phyloP scores from a whole-genome alignment of 2,329 filamentous ascomycete species.

The Coccinonectria pachysandricola region DNA sequence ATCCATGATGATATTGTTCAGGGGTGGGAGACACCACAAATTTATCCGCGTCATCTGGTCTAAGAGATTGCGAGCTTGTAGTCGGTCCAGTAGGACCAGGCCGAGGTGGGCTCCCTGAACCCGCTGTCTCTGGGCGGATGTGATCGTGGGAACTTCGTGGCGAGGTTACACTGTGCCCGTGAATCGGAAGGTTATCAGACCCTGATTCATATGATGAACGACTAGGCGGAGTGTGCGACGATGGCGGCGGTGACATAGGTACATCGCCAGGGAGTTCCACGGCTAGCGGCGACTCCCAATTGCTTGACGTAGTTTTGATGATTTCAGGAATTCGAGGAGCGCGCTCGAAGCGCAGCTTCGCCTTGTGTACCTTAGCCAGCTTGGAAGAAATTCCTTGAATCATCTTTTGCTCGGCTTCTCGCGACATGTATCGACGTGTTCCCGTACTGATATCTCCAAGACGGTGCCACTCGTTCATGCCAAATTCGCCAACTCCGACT shows the following conservation, averaged over 20 bases:
- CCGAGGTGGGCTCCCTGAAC: conserved; percentile 17
- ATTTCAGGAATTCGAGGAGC: conserved; percentile 33
- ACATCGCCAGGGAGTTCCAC: conserved; percentile 50
- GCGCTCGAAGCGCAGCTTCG: conserved; percentile 57
- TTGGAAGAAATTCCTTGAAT: conserved; percentile 68
- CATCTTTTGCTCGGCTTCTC: conserved; percentile 64
- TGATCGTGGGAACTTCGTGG: conserved; percentile 42
- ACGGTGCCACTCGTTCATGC: conserved; percentile 96
- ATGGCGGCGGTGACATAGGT: conserved; percentile 30
- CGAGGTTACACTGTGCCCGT: conserved; percentile 26
- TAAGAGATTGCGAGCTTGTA: conserved; percentile 20
- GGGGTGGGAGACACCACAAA: conserved; percentile 49
- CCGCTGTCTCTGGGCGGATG: conserved; percentile 24
- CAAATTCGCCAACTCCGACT: conserved; percentile 90
- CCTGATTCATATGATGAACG: conserved; percentile 49
- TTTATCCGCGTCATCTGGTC: conserved; percentile 38
- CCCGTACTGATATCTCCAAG: conserved; percentile 91
- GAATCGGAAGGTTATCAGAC: conserved; percentile 36
- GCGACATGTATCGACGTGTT: conserved; percentile 72
- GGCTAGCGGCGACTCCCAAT: conserved; percentile 35
- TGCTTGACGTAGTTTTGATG: conserved; percentile 32
- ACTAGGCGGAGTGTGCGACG: conserved; percentile 30
- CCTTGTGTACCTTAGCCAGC: conserved; percentile 71
- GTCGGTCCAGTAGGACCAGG: conserved; percentile 20
- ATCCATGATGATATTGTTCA: conserved; percentile 45